Evolutionary conservation across 2,329 filamentous ascomycete species (phyloP), one percentile per base, ranked within the genome.

Genomic region (Phialophora tarda): DNA sequence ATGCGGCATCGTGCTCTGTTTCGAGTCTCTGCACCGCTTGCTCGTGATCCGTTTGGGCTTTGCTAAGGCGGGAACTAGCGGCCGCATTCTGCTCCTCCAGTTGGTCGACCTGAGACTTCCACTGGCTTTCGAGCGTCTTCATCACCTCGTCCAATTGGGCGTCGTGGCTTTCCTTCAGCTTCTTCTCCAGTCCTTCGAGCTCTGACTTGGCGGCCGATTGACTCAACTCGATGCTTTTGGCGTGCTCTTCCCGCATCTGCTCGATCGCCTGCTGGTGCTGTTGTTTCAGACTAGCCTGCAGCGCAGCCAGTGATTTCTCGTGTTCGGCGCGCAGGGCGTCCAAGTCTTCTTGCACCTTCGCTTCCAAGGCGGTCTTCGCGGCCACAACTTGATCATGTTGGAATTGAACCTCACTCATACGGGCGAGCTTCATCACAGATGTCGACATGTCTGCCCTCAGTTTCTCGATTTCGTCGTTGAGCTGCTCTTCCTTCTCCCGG

Each of bases 131-230:
- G 26, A 69, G 54, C 2, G 70, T 69, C 12, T 69, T 68, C 60
- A 73, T 62, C 41, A 73, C 69, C 38, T 70, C 61, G 41, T 73
- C 70, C 24, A 74, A 63, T 54, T 70, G 68, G 8, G 44, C 38
- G 32, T 64, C 65, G 54, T 70, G 61, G 24, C 60, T 65, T 24
- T 64, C 60, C 59, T 70, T 70, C 56, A 62, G 28, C 47, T 59
- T 71, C 44, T 21, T 65, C 57, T 59, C 34, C n/a, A 74, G 48
- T 23, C 68, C 65, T 21, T 59, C 65, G n/a, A 41, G 34, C 53
- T 73, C 63, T 23, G 64, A 21, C 53, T 71, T 48, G 23, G 64
- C 64, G 24, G 63, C 62, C 7, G 41, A 51, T 53, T 69, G 69
- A 23, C 60, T 41, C 23, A 69, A 63, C n/a, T 72, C 64, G 28